Evolutionary conservation across 495 filamentous ascomycete genomes (phyloP), one percentile per base, ranked within the genome.

Genomic region (Aspergillus cavernicola): DNA sequence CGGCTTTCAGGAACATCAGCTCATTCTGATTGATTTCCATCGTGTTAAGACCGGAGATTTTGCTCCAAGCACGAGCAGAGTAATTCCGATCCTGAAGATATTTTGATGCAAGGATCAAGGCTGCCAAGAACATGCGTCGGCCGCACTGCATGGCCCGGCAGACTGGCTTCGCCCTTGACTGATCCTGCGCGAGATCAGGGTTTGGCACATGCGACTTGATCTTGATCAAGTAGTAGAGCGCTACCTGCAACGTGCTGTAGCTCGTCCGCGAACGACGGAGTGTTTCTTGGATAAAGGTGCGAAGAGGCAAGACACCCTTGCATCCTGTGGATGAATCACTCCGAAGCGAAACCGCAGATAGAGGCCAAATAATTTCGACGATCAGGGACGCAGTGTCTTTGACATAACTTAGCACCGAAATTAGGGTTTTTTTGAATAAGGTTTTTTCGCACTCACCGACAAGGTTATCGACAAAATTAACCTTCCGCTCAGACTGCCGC

Each of bases 61-160:
- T 97, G 67, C 93, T 97, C 93, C 93, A 98, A 18, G 93, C 93
- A 31, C 90, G 82, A 35, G 93, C 91, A 7, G 95, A 97, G 70
- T 92, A 98, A 69, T 97, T 98, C 38, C 93, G 87, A 68, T 98
- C 93, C 67, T 98, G 93, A 35, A 97, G 78, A 68, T 96, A 98
- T 73, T 98, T 98, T 19, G 93, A 97, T 3, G 90, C 90, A 40
- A 97, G 77, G 60, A 97, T 96, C 57, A 97, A 76, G 11, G 89
- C 89, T 13, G 95, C 88, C 49, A 98, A 78, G 66, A 98, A 97
- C 91, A 98, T 98, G 37, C 93, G 87, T 51, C 93, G 89, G 46
- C 93, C 93, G 75, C 93, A 98, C 71, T 95, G 92, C 66, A 97
- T 85, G 32, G 90, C 89, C 51, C 91, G 88, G 61, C 74, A 82